Evolutionary conservation across 176 grass and related monocot genomes (phyloP).

Genomic region (Zea luxurians): DNA sequence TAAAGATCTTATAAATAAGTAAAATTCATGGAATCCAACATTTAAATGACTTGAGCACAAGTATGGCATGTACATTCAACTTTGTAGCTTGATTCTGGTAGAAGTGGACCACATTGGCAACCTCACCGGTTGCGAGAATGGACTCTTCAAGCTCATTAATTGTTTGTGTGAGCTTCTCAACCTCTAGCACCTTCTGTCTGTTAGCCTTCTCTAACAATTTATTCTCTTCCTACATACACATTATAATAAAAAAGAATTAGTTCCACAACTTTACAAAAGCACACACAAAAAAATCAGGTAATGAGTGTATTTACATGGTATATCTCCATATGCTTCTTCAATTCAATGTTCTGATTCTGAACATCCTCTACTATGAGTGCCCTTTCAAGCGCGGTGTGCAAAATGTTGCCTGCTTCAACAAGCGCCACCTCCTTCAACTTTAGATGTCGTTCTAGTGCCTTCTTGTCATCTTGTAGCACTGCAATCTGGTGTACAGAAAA

Average conservation of each 20-base stretch:
- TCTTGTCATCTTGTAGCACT: constrained; percentile 83
- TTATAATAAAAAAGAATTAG: constrained; percentile 24
- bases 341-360: constrained; percentile 86
- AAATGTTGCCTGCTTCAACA: constrained; percentile 76
- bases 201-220: constrained; percentile 78
- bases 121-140: constrained; percentile 55
- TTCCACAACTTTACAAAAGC: background rate
- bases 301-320: constrained; percentile 54
- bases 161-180: constrained; percentile 77
- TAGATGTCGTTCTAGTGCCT: constrained; percentile 65
- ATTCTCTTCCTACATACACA: constrained; percentile 69
- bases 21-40: background rate
- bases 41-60: background rate
- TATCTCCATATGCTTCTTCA: constrained; percentile 81
- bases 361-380: constrained; percentile 82
- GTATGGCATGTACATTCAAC: constrained; percentile 51
- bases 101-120: constrained; percentile 58
- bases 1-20: constrained; percentile 1
- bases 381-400: constrained; percentile 71
- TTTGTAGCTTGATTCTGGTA: constrained; percentile 62
- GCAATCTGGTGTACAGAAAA: constrained; percentile 50
- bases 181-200: constrained; percentile 69
- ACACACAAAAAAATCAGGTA: background rate
- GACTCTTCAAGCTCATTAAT: constrained; percentile 77
- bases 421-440: constrained; percentile 85